Base-by-base conservation (phyloP, 257 asterid genomes). In the Salvia splendens region DNA sequence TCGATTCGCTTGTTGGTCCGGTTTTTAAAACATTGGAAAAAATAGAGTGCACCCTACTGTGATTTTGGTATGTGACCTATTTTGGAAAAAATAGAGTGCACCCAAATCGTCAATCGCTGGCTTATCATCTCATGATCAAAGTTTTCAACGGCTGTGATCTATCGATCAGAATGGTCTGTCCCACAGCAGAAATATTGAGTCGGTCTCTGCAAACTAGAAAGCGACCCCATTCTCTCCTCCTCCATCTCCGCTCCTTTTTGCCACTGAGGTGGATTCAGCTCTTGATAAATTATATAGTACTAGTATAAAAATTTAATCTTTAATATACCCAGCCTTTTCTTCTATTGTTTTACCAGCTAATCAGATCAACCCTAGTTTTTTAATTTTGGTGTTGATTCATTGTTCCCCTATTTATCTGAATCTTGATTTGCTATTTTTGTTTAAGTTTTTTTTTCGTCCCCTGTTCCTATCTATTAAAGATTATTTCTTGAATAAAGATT, bases 201-300 rank as follows among this genome's bases (percentile, higher is more conserved):
- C 83, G 79, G 80, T 64, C 80, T 74, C 17, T 60, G 78, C 73
- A 64, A 42, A 35, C 75, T 53, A 66, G 61, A 67, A 54, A 71
- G 73, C 73, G 59, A 68, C 78, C 71, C 75, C 80, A 46, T 57
- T 24, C 74, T 59, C 72, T 28, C 65, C 64, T 43, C 67, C 61
- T 56, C 61, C 54, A n/a, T 45, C 76, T 63, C 68, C 55, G 9
- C 30, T 36, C 35, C 35, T 36, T 49, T 58, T 51, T 28, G 55
- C 65, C 67, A 32, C 80, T 62, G 12, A 65, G 56, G 30, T 24
- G 30, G 33, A 55, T 59, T 57, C 51, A 16, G 55, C 73, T 38
- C 47, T 61, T 6, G 11, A 32, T 36, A 50, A 40, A 6, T 35
- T n/a, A 54, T 15, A 12, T 16, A 35, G 7, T 4, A 35, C 7